Conservation (phyloP, 2,329 filamentous ascomycete species). For the Aaosphaeria pasadenensis region DNA sequence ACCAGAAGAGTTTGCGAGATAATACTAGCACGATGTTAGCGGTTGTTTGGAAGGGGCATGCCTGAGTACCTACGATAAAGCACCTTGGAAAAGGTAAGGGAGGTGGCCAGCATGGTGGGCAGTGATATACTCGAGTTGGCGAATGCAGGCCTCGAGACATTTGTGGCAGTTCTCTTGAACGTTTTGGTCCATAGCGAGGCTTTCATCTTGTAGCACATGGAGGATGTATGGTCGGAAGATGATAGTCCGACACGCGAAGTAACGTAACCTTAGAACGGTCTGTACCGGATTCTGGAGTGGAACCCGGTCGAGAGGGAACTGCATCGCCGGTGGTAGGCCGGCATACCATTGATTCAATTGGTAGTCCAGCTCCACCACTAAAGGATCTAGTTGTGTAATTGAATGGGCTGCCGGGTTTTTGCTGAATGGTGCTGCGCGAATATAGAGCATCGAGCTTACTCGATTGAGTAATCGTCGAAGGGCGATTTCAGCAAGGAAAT, state of each 20-base stretch:
- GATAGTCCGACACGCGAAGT: conserved; percentile 82
- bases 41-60: no score
- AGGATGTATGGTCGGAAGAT: conserved; percentile 83
- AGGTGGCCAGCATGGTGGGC: conserved; percentile 81
- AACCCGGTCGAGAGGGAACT: conserved; percentile 70
- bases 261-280: conserved; percentile 73
- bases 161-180: conserved; percentile 78
- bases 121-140: conserved; percentile 74
- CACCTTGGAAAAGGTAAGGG: conserved; percentile 83
- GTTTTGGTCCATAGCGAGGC: conserved; percentile 65
- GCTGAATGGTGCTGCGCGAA: conserved; percentile 53
- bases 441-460: conserved; percentile 77
- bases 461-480: conserved; percentile 73
- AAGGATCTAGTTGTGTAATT: conserved; percentile 70
- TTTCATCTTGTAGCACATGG: conserved; percentile 75
- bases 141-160: conserved; percentile 75
- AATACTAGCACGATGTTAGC: conserved; percentile 53
- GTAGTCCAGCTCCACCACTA: conserved; percentile 77
- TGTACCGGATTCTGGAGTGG: conserved; percentile 71
- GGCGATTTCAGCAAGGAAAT: conserved; percentile 80
- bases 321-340: conserved; percentile 68
- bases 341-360: conserved; percentile 86
- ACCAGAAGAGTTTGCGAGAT: conserved; percentile 78
- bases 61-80: conserved; percentile 49
- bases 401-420: conserved; percentile 54